Percentiles rank a stretch among this genome's conserved stretches.
These are phyloP conservation scores for Fusarium metavorans DNA, from an alignment of 2,329 filamentous ascomycete species.

Conservation along the genomic window DNA sequence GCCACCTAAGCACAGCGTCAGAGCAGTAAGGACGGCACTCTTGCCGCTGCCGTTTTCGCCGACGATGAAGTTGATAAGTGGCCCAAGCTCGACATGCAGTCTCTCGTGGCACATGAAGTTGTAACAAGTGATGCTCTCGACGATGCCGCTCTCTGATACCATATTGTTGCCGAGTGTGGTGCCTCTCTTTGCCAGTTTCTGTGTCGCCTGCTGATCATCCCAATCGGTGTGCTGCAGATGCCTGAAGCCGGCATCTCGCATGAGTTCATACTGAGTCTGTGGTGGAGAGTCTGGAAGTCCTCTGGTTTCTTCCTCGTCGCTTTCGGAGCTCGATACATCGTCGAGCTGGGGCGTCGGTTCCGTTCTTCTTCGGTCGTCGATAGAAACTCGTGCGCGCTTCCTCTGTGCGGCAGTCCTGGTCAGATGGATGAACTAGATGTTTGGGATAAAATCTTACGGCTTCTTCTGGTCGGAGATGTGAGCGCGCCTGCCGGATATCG, in stretches of 20 bases:
- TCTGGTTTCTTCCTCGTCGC: slow-evolving; percentile 44
- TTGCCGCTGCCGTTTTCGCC: slow-evolving; percentile 98
- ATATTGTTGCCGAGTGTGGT: slow-evolving; percentile 73
- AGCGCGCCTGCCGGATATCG: slow-evolving; percentile 56
- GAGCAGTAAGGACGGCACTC: slow-evolving; percentile 92
- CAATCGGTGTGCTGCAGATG: slow-evolving; percentile 68
- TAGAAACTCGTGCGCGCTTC: slow-evolving; percentile 51
- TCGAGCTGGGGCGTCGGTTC: slow-evolving; percentile 31
- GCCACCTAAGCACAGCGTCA: slow-evolving; percentile 93
- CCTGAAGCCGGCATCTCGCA: slow-evolving; percentile 69
- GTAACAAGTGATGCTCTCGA: slow-evolving; percentile 85
- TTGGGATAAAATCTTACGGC: slow-evolving; percentile 50
- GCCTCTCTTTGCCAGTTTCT: slow-evolving; percentile 67
- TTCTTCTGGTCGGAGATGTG: slow-evolving; percentile 53
- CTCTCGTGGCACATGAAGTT: slow-evolving; percentile 98
- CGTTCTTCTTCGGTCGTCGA: slow-evolving; percentile 33
- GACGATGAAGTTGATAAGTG: slow-evolving; percentile 97
- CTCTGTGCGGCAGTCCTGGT: slow-evolving; percentile 34
- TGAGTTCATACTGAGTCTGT: slow-evolving; percentile 71
- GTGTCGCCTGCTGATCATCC: slow-evolving; percentile 74
- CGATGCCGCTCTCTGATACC: slow-evolving; percentile 85
- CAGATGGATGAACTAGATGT: not conserved
- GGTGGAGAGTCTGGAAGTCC: slow-evolving; percentile 53
- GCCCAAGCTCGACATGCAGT: slow-evolving; percentile 86
- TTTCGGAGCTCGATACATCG: slow-evolving; percentile 45